Evolutionary conservation across 2,329 filamentous ascomycete species (phyloP).

Genomic region (Chrysosporium queenslandicum): DNA sequence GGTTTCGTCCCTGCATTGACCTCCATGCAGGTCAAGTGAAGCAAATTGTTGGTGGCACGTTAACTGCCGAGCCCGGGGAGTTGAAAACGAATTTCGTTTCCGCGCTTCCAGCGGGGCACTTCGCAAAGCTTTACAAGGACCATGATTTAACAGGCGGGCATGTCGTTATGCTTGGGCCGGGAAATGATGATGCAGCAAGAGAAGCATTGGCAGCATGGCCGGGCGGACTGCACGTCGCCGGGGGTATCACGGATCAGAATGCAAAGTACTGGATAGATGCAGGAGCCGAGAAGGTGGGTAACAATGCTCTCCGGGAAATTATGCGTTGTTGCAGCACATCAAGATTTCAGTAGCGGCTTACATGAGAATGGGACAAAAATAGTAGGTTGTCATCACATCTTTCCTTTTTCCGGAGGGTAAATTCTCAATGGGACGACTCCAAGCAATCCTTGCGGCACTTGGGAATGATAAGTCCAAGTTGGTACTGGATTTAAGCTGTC

Average conservation of each 20-base stretch:
- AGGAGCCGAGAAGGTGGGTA: conserved; percentile 75
- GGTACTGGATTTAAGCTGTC: conserved; percentile 90
- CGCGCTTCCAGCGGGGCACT: conserved; percentile 68
- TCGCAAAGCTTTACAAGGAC: conserved; percentile 69
- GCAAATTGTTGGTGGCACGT: conserved; percentile 92
- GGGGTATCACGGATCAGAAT: conserved; percentile 82
- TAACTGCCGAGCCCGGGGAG: conserved; percentile 55
- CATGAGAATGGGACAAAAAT: conserved; percentile 7
- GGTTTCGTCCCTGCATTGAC: conserved; percentile 93
- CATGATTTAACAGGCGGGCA: conserved; percentile 68
- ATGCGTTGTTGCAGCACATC: neutral
- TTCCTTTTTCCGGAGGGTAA: conserved; percentile 77
- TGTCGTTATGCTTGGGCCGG: conserved; percentile 91
- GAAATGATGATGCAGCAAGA: conserved; percentile 68
- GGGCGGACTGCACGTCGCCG: conserved; percentile 72
- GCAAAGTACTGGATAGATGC: conserved; percentile 74
- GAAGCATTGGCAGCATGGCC: conserved; percentile 74
- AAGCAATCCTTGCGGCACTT: conserved; percentile 62
- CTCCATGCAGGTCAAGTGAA: conserved; percentile 96
- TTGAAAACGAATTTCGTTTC: conserved; percentile 92
- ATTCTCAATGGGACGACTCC: conserved; percentile 68
- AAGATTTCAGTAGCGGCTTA: conserved; percentile 9
- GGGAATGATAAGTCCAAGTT: conserved; percentile 67
- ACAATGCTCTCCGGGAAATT: neutral
- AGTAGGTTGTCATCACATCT: conserved; percentile 91